Evolutionary conservation across 768 basidiomycete genomes (phyloP), one percentile per base, ranked within the genome.

Genomic region (Agaricus subrufescens): DNA sequence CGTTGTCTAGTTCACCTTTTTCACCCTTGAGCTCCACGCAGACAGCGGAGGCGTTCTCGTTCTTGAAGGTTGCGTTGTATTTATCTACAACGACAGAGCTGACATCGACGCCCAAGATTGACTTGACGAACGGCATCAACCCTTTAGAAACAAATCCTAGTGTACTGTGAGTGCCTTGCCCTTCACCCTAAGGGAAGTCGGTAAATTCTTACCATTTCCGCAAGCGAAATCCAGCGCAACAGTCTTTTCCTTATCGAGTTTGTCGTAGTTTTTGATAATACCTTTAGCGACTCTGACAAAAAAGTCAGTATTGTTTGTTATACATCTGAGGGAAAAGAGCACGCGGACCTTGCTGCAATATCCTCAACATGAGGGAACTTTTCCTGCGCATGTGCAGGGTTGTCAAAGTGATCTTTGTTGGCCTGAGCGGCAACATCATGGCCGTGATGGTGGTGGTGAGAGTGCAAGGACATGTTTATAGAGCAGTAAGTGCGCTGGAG

Each of bases 211-310:
- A 83, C 85, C 87, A 58, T 78, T 80, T 10, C 87, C 86, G 63
- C 87, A 89, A 4, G 87, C 87, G 61, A 77, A 89, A 59, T 89
- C 88, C 73, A 90, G 69, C 23, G 83, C 73, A 3, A 67, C 71
- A 7, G 86, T 87, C 10, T 56, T 61, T 43, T 79, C 74, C 46
- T 78, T 77, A 52, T 81, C 69, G 60, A 87, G 82, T 1, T 71
- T 54, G 58, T 34, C 34, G 11, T 75, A 78, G 7, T 61, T 60
- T 15, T 71, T 59, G n/a, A 64, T 67, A 31, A 75, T 66, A 11
- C 66, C 69, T 25, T 51, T 54, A 5, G 69, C 71, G 19, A 70
- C 63, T 51, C 69, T 72, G 26, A 26, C 23, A 38, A 3, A 3
- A 43, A 9, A 47, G n/a, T 46, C 23, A 29, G 23, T 25, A 11